Base-by-base conservation (phyloP, 129 eudicot genomes). In the Lactuca saligna region DNA sequence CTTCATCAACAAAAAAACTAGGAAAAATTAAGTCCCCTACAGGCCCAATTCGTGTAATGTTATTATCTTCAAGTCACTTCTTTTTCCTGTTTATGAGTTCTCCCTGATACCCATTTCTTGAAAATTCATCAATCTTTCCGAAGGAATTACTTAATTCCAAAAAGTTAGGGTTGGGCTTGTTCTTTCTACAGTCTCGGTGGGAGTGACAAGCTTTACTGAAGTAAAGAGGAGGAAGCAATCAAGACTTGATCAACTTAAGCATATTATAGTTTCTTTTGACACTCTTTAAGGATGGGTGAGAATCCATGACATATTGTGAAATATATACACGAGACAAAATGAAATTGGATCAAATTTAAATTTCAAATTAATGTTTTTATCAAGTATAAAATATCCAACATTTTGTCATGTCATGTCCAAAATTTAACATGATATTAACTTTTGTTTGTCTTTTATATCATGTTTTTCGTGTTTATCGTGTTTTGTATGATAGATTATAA, bases 151-250 rank as follows among this genome's bases (percentile, higher is more conserved):
- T 2, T 89, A 81, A 60, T 89, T 88, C 65, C 92, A 85, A 72
- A 76, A 89, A 0, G 91, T 88, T 4, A 89, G 91, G 2, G 83
- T 88, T 17, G 96, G 96, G 41, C 85, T 88, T 13, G 87, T 88
- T 15, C 75, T 88, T 4, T 88, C 91, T 0, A 82, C 76, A 9
- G 8, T 83, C 4, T 88, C 96, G 8, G 85, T 88, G 96, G 86
- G 82, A 5, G 56, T 74, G 0, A 89, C 91, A 0, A 91, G 70
- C 38, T 3, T 83, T 14, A 65, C 85, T 4, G 96, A 88, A 63
- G 89, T 88, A 2, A 88, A 81, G 64, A 71, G 91, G 32, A 77
- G 78, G 67, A 68, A 78, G 20, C 84, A 79, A 35, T 70, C 83
- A 7, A 44, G 70, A 44, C 54, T 65, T 54, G 67, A 74, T n/a